A percentile compares a stretch with the other conserved stretches of the same genome.
These are phyloP conservation scores for Jatropha podagrica DNA, from an alignment of 441 rosid genomes.

Conservation along the genomic window DNA sequence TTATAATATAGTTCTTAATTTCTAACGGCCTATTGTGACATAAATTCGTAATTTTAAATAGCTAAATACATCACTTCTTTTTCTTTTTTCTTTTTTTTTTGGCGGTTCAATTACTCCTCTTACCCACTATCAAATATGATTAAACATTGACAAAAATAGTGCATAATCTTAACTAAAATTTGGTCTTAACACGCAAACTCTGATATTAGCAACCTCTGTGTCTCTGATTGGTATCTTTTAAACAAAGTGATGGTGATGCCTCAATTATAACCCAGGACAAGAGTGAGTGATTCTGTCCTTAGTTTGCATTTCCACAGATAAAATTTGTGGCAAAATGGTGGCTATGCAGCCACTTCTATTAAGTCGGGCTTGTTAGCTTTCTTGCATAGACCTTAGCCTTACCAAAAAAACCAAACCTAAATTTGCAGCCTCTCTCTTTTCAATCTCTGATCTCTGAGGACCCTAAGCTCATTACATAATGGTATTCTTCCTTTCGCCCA, in stretches of 20 bases:
- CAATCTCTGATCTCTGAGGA: neutral
- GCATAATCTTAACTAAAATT: neutral
- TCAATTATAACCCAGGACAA: slow-evolving; percentile 21
- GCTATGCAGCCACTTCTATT: neutral
- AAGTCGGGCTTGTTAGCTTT: slow-evolving; percentile 7
- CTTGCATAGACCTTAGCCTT: slow-evolving; percentile 2
- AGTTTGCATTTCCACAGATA: slow-evolving; percentile 4
- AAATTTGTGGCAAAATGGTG: neutral
- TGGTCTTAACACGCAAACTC: slow-evolving; percentile 13
- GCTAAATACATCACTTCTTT: too few species aligned
- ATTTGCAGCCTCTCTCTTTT: neutral
- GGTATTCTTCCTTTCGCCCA: neutral
- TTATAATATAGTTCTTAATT: too few species aligned
- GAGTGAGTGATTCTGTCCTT: slow-evolving; percentile 25
- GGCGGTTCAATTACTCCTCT: too few species aligned
- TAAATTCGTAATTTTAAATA: too few species aligned
- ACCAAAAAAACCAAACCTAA: neutral
- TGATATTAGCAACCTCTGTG: slow-evolving; percentile 9
- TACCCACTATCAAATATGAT: neutral
- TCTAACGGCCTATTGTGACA: too few species aligned
- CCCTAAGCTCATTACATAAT: neutral
- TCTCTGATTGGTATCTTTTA: slow-evolving; percentile 24
- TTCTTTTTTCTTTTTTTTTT: too few species aligned
- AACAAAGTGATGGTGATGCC: slow-evolving; percentile 30
- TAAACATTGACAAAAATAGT: slow-evolving; percentile 5